Conservation (phyloP, 768 basidiomycete genomes). For the Trametes gibbosa region DNA sequence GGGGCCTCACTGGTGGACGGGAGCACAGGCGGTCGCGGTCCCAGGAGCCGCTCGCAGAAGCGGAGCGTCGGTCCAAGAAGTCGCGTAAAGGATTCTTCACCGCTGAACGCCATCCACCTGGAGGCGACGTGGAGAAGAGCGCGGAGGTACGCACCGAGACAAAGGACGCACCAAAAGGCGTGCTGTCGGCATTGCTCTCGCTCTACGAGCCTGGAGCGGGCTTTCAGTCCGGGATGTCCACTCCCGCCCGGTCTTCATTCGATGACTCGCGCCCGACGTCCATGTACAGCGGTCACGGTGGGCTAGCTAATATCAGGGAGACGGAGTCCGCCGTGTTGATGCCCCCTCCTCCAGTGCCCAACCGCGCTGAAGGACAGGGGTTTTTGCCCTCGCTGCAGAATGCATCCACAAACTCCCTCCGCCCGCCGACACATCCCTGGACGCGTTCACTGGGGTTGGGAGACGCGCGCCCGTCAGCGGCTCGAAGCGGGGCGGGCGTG, state of each 20-base stretch:
- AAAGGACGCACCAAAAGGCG: conserved; percentile 40
- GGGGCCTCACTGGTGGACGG: background rate
- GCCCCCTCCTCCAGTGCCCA: background rate
- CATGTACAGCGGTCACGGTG: conserved; percentile 4
- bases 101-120: conserved; percentile 3
- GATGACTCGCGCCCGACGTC: conserved; percentile 23
- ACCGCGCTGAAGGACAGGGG: background rate
- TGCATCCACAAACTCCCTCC: conserved; percentile 4
- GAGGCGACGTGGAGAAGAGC: conserved; percentile 22
- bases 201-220: conserved; percentile 47
- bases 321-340: conserved; percentile 3
- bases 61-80: background rate
- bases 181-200: conserved; percentile 63
- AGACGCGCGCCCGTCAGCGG: conserved; percentile 32
- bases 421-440: conserved; percentile 15
- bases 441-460: conserved; percentile 9
- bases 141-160: conserved; percentile 20
- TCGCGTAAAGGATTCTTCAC: conserved; percentile 8
- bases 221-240: conserved; percentile 26
- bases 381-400: conserved; percentile 3
- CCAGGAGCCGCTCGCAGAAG: conserved; percentile 1
- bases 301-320: conserved; percentile 1
- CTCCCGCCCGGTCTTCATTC: conserved; percentile 22
- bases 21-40: conserved; percentile 9
- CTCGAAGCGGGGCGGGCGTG: conserved; percentile 56